These are phyloP conservation scores for Fusarium solani-melongenae DNA, from an alignment of 2,329 filamentous ascomycete genomes.

Conservation along the genomic window DNA sequence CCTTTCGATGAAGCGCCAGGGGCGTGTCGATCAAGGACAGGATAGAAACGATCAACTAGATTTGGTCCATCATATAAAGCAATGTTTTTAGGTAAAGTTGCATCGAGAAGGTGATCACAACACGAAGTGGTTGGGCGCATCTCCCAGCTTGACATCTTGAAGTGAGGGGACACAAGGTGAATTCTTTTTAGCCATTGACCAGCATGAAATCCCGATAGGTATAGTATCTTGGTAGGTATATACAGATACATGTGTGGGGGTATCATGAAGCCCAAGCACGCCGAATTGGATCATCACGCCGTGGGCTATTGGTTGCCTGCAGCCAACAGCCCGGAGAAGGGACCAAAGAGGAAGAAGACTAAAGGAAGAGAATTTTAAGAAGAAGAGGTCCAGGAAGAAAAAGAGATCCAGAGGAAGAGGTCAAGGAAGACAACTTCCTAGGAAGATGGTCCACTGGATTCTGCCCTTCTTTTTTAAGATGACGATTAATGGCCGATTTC, in stretches of 20 bases:
- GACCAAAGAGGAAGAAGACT: background rate
- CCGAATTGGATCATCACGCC: background rate
- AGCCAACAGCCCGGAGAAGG: background rate
- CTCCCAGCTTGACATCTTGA: background rate
- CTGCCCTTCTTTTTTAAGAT: too few relatives aligned
- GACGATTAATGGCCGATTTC: too few relatives aligned
- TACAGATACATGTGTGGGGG: background rate
- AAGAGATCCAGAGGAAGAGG: background rate
- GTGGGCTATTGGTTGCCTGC: background rate
- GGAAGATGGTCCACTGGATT: too few relatives aligned
- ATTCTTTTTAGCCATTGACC: background rate
- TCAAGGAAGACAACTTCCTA: too few relatives aligned
- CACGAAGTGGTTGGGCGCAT: background rate
- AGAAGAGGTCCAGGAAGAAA: background rate
- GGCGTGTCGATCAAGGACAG: background rate
- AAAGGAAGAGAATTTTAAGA: too few relatives aligned
- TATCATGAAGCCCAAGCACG: background rate
- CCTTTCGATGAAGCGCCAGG: constrained; percentile 51
- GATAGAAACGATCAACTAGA: background rate
- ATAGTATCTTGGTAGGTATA: background rate
- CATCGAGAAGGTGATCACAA: background rate
- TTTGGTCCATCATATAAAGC: background rate
- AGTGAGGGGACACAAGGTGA: background rate
- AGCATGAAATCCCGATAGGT: background rate
- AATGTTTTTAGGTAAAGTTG: background rate